These are phyloP conservation scores for Leptomonas pyrrhocoris DNA, from an alignment of 208 protist species.

Conservation along the genomic window DNA sequence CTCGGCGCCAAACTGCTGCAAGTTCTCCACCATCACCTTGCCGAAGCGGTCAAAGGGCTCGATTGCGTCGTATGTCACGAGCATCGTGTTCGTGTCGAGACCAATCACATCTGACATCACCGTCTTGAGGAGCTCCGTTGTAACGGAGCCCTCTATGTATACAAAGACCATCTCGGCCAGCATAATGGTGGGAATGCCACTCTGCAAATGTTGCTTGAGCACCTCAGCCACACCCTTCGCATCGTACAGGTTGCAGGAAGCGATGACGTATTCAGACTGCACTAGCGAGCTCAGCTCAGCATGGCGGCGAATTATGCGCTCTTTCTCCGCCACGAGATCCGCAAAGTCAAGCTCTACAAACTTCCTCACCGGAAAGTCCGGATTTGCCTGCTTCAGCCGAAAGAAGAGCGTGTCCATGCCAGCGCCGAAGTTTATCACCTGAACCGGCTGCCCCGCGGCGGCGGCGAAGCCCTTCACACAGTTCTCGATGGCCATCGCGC, in stretches of 20 bases:
- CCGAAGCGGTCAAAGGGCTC: slow-evolving; percentile 89
- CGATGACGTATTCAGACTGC: slow-evolving; percentile 57
- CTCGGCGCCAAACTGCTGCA: slow-evolving; percentile 60
- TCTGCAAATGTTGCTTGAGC: slow-evolving; percentile 50
- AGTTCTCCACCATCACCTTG: slow-evolving; percentile 85
- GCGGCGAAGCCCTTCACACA: slow-evolving; percentile 65
- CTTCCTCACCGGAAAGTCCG: slow-evolving; percentile 51
- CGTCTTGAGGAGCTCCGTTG: slow-evolving; percentile 61
- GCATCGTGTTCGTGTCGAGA: slow-evolving; percentile 39
- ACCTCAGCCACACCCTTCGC: slow-evolving; percentile 42
- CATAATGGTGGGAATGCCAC: slow-evolving; percentile 72
- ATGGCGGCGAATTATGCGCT: slow-evolving; percentile 56
- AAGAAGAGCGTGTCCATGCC: slow-evolving; percentile 93
- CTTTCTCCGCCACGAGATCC: slow-evolving; percentile 80
- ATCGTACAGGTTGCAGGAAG: slow-evolving; percentile 68
- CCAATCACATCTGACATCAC: slow-evolving; percentile 63
- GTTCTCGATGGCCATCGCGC: slow-evolving; percentile 83
- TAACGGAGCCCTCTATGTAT: slow-evolving; percentile 78
- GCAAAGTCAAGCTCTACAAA: slow-evolving; percentile 88
- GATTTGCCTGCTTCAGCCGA: slow-evolving; percentile 67
- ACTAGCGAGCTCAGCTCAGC: slow-evolving; percentile 36
- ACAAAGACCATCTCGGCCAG: slow-evolving; percentile 92
- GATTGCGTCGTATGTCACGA: slow-evolving; percentile 90
- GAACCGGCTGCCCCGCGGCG: slow-evolving; percentile 51
- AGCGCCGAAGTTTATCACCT: slow-evolving; percentile 88